Conservation (phyloP, 257 asterid species). For the Haberlea rhodopensis region DNA sequence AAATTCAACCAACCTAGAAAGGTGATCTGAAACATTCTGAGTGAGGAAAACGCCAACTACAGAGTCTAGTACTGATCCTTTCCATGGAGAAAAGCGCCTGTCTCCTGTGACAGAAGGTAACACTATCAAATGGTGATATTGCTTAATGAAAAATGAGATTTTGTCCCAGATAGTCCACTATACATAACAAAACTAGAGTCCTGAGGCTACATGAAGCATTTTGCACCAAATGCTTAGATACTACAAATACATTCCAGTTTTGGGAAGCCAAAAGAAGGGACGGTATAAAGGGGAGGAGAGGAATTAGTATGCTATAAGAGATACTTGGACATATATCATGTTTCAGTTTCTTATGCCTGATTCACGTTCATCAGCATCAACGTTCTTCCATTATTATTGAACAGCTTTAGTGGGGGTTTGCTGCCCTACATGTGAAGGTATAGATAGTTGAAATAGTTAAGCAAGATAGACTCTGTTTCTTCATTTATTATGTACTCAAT, state of each 20-base stretch:
- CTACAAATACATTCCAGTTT: neutral
- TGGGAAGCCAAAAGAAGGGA: slow-evolving; percentile 3
- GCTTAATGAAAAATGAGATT: slow-evolving; percentile 6
- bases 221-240: slow-evolving; percentile 2
- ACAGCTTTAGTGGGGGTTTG: neutral
- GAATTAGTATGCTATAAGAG: neutral
- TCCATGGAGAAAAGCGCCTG: slow-evolving; percentile 56
- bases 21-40: slow-evolving; percentile 58
- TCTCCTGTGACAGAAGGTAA: slow-evolving; percentile 40
- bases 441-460: no score
- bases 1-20: slow-evolving; percentile 42
- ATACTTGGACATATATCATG: neutral
- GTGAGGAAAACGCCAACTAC: slow-evolving; percentile 49
- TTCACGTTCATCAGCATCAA: neutral
- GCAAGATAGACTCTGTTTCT: neutral
- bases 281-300: no score
- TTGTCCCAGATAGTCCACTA: slow-evolving; percentile 1
- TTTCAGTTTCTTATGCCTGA: neutral
- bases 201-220: slow-evolving; percentile 2
- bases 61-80: slow-evolving; percentile 57
- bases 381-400: neutral
- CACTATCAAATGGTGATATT: slow-evolving; percentile 11
- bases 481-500: neutral
- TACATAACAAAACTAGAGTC: neutral
- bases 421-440: neutral